Conservation (phyloP, 225 moss, liverwort and hornwort species). For the Sphagnum contortum region DNA sequence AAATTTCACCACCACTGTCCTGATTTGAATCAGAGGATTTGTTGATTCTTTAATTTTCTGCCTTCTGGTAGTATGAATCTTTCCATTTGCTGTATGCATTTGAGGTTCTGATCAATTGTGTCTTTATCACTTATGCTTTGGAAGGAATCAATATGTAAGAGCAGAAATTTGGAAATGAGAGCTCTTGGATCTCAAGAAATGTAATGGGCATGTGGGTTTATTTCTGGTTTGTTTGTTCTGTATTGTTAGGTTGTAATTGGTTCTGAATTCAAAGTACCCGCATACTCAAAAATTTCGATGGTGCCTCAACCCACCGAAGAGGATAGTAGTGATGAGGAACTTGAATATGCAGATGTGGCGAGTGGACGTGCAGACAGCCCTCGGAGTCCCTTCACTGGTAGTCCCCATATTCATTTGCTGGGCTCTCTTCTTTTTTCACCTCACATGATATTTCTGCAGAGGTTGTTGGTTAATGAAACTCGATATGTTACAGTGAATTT, state of each 20-base stretch:
- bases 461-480: neutral
- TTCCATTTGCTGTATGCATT: neutral
- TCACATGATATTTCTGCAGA: neutral
- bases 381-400: conserved; percentile 58
- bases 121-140: no score
- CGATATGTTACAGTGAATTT: neutral
- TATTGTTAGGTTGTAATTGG: conserved; percentile 81
- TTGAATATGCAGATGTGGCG: conserved; percentile 84
- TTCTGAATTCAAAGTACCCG: conserved; percentile 67
- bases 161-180: no score
- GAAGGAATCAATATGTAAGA: no score
- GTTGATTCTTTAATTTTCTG: neutral
- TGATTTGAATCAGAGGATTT: neutral
- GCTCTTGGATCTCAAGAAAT: neutral
- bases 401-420: neutral
- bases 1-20: neutral
- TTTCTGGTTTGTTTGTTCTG: no score
- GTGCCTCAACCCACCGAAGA: conserved; percentile 81
- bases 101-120: neutral
- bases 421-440: no score
- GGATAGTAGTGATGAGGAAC: conserved; percentile 90
- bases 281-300: conserved; percentile 83
- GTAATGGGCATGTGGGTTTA: neutral
- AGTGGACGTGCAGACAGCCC: conserved; percentile 64
- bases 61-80: neutral